Conservation (phyloP, 1,284 basidiomycete genomes). For the Ganoderma sinense region DNA sequence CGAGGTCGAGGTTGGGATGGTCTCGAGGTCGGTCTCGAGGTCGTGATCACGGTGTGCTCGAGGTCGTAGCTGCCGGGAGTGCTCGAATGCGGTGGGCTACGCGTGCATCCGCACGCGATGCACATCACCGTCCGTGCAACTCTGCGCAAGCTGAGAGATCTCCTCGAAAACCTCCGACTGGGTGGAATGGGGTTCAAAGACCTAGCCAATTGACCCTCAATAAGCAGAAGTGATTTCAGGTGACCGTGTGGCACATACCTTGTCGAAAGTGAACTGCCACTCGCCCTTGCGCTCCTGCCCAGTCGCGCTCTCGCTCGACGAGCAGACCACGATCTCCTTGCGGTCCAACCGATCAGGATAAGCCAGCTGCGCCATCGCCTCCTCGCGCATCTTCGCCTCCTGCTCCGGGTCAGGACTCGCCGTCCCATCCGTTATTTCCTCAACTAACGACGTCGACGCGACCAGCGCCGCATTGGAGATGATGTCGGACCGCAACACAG, state of each 20-base stretch:
- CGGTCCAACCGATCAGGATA: constrained; percentile 80
- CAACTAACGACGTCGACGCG: constrained; percentile 25
- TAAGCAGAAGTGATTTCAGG: background rate
- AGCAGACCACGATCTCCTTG: constrained; percentile 81
- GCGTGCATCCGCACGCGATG: no score
- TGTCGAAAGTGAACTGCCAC: constrained; percentile 87
- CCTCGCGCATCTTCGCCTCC: constrained; percentile 47
- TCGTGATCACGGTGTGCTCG: no score
- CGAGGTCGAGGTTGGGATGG: no score
- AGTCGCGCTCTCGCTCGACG: constrained; percentile 82
- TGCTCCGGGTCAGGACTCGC: constrained; percentile 42
- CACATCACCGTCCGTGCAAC: constrained; percentile 93
- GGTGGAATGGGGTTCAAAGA: constrained; percentile 84
- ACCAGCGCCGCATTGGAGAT: constrained; percentile 23
- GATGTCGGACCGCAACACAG: constrained; percentile 72
- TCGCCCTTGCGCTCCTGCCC: constrained; percentile 86
- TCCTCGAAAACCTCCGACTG: constrained; percentile 93
- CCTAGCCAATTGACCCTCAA: constrained; percentile 48
- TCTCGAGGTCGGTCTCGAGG: no score
- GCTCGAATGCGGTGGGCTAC: no score
- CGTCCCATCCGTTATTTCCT: constrained; percentile 25
- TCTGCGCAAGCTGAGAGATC: constrained; percentile 90
- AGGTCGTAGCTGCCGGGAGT: no score
- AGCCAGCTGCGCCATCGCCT: constrained; percentile 57
- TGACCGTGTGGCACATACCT: constrained; percentile 52